These are phyloP conservation scores for Thecaphora thlaspeos DNA, from an alignment of 1,284 basidiomycete species.

Conservation along the genomic window DNA sequence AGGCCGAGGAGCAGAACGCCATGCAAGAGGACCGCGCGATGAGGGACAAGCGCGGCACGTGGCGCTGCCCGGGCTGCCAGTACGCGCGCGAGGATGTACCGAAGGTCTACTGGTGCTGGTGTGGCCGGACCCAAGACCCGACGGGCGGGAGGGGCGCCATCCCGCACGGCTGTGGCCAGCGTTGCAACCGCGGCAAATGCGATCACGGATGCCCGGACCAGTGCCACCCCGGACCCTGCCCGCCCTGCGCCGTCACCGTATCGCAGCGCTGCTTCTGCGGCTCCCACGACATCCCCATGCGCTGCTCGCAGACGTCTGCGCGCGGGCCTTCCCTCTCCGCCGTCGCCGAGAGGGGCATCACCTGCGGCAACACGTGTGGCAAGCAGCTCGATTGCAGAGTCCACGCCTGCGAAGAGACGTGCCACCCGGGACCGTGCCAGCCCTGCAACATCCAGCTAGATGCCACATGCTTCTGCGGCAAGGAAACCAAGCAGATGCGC, in stretches of 20 bases:
- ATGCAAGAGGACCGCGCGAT: constrained; percentile 54
- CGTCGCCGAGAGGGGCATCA: constrained; percentile 31
- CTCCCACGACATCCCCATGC: constrained; percentile 32
- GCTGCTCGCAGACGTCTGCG: constrained; percentile 48
- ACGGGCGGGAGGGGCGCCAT: constrained; percentile 25
- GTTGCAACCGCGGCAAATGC: constrained; percentile 44
- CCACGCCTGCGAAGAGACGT: constrained; percentile 41
- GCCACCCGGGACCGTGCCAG: constrained; percentile 47
- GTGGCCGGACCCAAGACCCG: constrained; percentile 42
- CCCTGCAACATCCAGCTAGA: constrained; percentile 32
- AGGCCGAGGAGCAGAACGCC: constrained; percentile 52
- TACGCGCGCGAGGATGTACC: constrained; percentile 46
- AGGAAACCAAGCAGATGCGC: constrained; percentile 34
- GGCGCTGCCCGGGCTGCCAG: constrained; percentile 57
- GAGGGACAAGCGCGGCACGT: constrained; percentile 42
- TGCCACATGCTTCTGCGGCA: constrained; percentile 51
- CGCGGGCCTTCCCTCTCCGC: constrained; percentile 19
- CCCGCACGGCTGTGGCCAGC: constrained; percentile 52
- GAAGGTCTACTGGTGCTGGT: constrained; percentile 54
- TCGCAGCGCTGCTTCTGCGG: constrained; percentile 54
- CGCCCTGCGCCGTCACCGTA: constrained; percentile 52
- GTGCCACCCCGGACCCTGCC: constrained; percentile 56
- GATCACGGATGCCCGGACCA: constrained; percentile 47
- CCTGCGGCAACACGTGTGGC: constrained; percentile 46
- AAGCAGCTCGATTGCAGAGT: constrained; percentile 47